Conservation (phyloP, 1,284 basidiomycete species). For the Sanghuangporus weigelae region DNA sequence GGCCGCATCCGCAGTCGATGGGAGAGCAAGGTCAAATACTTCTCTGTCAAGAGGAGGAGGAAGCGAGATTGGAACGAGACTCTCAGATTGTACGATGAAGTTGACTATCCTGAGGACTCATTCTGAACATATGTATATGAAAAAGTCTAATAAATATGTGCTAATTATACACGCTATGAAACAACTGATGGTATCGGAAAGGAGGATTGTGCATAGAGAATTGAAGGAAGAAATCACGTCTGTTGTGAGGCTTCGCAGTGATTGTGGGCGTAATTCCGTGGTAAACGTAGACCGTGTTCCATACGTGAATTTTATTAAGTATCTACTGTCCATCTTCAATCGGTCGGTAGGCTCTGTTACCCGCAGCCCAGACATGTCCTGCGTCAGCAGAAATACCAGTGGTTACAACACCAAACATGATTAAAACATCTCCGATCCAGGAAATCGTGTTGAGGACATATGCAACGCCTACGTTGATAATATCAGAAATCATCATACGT, state of each 20-base stretch:
- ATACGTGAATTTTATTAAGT: neutral
- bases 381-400: slow-evolving; percentile 64
- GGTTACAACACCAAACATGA: slow-evolving; percentile 47
- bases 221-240: neutral
- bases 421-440: slow-evolving; percentile 53
- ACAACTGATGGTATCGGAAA: neutral
- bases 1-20: slow-evolving; percentile 60
- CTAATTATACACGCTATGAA: neutral
- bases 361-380: slow-evolving; percentile 71
- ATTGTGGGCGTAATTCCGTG: neutral
- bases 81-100: slow-evolving; percentile 70
- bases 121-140: neutral
- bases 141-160: neutral
- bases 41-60: slow-evolving; percentile 68
- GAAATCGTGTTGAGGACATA: slow-evolving; percentile 55
- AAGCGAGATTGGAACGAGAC: slow-evolving; percentile 89
- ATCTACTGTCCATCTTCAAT: slow-evolving; percentile 1
- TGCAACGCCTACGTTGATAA: slow-evolving; percentile 39
- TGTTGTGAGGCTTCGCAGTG: neutral
- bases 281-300: neutral
- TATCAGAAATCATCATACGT: slow-evolving; percentile 1
- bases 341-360: slow-evolving; percentile 54
- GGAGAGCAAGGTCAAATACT: slow-evolving; percentile 69
- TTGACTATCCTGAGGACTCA: slow-evolving; percentile 59
- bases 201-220: neutral